phyloP scores from a whole-genome alignment of 2,329 filamentous ascomycete species.

The Calonectria naviculata region DNA sequence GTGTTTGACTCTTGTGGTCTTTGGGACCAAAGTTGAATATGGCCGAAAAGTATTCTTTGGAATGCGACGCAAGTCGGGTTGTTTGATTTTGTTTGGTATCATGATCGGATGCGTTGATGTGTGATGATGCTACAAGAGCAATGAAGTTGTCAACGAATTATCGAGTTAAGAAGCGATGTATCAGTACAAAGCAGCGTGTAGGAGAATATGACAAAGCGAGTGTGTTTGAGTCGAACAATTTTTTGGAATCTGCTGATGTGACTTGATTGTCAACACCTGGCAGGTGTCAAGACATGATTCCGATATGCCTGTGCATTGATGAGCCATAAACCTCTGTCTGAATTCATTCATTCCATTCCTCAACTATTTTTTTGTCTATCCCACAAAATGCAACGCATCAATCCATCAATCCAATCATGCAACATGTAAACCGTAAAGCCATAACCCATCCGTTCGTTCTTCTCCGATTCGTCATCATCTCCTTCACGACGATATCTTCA shows the following conservation, averaged over 20 bases:
- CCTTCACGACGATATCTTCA: conserved; percentile 51
- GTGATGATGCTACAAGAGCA: conserved; percentile 14
- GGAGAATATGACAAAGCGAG: conserved; percentile 4
- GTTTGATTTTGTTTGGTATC: conserved; percentile 4
- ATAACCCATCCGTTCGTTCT: conserved; percentile 4
- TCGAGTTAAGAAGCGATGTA: conserved; percentile 10
- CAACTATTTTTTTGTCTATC: conserved; percentile 21
- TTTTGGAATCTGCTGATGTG: not conserved
- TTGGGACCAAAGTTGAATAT: not conserved
- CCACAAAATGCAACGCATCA: conserved; percentile 1
- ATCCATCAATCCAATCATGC: not conserved
- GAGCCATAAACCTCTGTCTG: not conserved
- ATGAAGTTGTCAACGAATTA: not conserved
- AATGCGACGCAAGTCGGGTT: not conserved
- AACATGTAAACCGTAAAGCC: conserved; percentile 11
- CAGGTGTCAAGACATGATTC: not conserved
- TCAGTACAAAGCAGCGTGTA: conserved; percentile 6
- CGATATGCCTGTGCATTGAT: not conserved
- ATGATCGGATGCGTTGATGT: conserved; percentile 9
- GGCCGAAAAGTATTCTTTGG: not conserved
- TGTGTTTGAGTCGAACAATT: not conserved
- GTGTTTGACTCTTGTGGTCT: not conserved
- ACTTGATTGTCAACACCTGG: not conserved
- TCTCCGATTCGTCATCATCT: not conserved
- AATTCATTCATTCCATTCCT: conserved; percentile 4